Conservation (phyloP, 108 stramenopile genomes). For the Nitzschia palea region DNA sequence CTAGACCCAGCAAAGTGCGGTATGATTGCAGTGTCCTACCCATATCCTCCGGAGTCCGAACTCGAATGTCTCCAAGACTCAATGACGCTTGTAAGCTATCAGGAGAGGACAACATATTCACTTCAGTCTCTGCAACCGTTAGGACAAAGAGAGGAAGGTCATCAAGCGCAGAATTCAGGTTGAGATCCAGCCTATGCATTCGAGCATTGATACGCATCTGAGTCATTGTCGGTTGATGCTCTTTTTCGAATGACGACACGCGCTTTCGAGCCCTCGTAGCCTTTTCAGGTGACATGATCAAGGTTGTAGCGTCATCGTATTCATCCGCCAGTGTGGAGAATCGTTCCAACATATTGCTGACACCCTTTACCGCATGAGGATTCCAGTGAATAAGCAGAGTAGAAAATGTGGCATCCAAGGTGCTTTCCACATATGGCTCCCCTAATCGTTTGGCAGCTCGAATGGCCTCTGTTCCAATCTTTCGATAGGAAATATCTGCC, state of each 20-base stretch:
- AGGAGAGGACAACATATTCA: constrained; percentile 33
- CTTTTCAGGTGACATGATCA: constrained; percentile 17
- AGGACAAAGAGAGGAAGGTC: constrained; percentile 75
- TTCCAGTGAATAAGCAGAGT: constrained; percentile 86
- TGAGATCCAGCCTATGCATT: constrained; percentile 72
- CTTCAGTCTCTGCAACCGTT: constrained; percentile 59
- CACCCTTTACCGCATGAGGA: constrained; percentile 49
- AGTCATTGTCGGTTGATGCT: neutral
- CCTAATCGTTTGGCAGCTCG: neutral
- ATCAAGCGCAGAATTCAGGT: constrained; percentile 73
- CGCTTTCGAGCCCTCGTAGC: neutral
- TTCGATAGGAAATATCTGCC: constrained; percentile 57
- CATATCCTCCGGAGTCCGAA: constrained; percentile 39
- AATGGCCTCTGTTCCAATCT: constrained; percentile 3
- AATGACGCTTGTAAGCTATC: constrained; percentile 37
- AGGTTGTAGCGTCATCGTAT: constrained; percentile 16
- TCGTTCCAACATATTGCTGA: constrained; percentile 32
- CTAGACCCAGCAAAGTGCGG: constrained; percentile 72
- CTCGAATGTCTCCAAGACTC: constrained; percentile 63
- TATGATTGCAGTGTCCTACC: constrained; percentile 47
- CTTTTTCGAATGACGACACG: neutral
- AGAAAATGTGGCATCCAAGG: constrained; percentile 69
- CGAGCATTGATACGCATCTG: constrained; percentile 52
- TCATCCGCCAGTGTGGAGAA: constrained; percentile 43
- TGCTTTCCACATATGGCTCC: neutral